These are phyloP conservation scores for Aspergillus ruber DNA, from an alignment of 2,329 filamentous ascomycete species.

Conservation along the genomic window DNA sequence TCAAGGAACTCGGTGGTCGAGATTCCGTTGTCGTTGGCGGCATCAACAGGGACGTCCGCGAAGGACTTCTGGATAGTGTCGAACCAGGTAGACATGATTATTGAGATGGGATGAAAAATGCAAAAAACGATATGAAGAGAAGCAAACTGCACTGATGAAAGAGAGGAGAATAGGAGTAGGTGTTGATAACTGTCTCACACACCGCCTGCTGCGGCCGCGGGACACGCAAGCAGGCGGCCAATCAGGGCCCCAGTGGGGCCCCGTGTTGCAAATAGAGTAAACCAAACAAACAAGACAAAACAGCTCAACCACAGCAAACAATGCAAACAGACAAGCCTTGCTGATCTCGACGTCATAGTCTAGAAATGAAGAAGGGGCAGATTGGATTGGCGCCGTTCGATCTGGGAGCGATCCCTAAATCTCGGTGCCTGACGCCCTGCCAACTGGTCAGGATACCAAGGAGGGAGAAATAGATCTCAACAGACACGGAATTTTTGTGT, in stretches of 20 bases:
- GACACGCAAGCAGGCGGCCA: slow-evolving; percentile 23
- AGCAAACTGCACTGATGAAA: slow-evolving; percentile 6
- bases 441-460: too few species aligned
- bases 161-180: slow-evolving; percentile 1
- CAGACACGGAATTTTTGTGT: background rate
- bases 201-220: slow-evolving; percentile 18
- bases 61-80: slow-evolving; percentile 80
- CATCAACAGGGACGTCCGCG: slow-evolving; percentile 69
- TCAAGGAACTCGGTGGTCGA: slow-evolving; percentile 83
- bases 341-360: slow-evolving; percentile 26
- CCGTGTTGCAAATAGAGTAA: slow-evolving; percentile 21
- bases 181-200: slow-evolving; percentile 18
- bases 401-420: too few species aligned
- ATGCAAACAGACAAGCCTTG: too few species aligned
- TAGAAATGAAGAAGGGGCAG: slow-evolving; percentile 11
- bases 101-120: slow-evolving; percentile 25
- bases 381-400: too few species aligned
- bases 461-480: background rate
- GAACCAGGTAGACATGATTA: slow-evolving; percentile 72
- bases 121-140: too few species aligned
- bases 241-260: slow-evolving; percentile 4
- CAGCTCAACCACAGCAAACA: background rate
- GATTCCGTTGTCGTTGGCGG: slow-evolving; percentile 68
- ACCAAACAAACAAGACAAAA: slow-evolving; percentile 18
- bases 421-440: too few species aligned